These are phyloP conservation scores for Claviceps pazoutovae DNA, from an alignment of 2,329 filamentous ascomycete genomes.

Conservation along the genomic window DNA sequence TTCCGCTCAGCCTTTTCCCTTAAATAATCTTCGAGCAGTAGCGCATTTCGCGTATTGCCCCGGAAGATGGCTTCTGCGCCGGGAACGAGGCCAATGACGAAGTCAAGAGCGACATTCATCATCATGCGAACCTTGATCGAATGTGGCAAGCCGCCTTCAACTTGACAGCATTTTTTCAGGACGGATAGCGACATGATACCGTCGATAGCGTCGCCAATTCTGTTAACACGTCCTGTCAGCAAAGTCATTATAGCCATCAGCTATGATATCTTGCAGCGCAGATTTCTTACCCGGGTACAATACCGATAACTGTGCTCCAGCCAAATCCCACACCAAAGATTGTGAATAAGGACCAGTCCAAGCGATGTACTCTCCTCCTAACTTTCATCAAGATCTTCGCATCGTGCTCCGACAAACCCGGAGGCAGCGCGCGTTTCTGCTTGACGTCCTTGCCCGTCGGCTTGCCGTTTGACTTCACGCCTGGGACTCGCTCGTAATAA, in stretches of 20 bases:
- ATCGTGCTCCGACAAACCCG: conserved; percentile 73
- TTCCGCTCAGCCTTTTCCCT: conserved; percentile 52
- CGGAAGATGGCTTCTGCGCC: conserved; percentile 58
- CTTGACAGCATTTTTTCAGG: conserved; percentile 53
- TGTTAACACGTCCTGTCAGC: conserved; percentile 17
- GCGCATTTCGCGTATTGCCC: conserved; percentile 64
- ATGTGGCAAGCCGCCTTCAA: conserved; percentile 62
- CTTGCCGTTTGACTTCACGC: conserved; percentile 52
- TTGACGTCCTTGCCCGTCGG: conserved; percentile 64
- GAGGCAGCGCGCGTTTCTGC: conserved; percentile 70
- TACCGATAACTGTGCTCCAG: conserved; percentile 73
- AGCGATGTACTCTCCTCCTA: conserved; percentile 69
- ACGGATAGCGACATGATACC: conserved; percentile 62
- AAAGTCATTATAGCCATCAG: not conserved
- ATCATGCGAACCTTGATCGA: conserved; percentile 57
- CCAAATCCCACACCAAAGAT: conserved; percentile 74
- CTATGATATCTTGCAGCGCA: not conserved
- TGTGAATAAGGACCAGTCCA: conserved; percentile 76
- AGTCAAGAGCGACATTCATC: conserved; percentile 63
- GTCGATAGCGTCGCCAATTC: conserved; percentile 64
- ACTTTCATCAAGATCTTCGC: conserved; percentile 70
- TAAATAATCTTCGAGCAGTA: conserved; percentile 53
- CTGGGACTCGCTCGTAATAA: conserved; percentile 71
- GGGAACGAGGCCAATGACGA: conserved; percentile 58
- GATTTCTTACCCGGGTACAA: conserved; percentile 61